Conservation (phyloP, 306 rosid species). For the Prunus davidiana region DNA sequence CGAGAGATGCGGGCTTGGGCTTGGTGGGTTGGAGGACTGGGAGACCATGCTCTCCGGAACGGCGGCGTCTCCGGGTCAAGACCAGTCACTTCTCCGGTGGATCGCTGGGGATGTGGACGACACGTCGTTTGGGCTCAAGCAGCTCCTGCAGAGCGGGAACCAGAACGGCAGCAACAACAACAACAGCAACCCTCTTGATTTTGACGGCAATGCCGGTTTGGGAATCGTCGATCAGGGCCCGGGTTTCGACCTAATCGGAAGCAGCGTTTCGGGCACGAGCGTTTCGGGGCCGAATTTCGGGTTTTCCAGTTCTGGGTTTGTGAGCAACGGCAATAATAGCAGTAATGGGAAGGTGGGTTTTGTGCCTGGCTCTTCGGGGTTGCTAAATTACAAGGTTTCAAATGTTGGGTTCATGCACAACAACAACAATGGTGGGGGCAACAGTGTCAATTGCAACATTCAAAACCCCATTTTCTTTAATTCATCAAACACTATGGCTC, state of each 20-base stretch:
- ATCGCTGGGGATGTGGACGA: constrained; percentile 40
- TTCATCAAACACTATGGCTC: constrained; percentile 9
- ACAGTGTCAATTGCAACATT: constrained; percentile 3
- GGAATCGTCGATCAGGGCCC: constrained; percentile 38
- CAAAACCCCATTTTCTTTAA: constrained; percentile 26
- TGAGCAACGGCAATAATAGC: constrained; percentile 3
- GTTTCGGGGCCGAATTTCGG: constrained; percentile 14
- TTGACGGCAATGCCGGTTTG: constrained; percentile 35
- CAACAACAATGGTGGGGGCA: constrained; percentile 4
- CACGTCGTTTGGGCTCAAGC: constrained; percentile 29
- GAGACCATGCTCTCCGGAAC: constrained; percentile 37
- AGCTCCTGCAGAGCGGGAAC: constrained; percentile 28
- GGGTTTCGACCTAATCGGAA: constrained; percentile 17
- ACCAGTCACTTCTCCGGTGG: constrained; percentile 44
- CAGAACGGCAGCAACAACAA: background rate
- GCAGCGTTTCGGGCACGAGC: constrained; percentile 1
- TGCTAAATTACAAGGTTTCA: constrained; percentile 25
- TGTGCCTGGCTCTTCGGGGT: constrained; percentile 23
- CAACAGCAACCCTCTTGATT: constrained; percentile 16
- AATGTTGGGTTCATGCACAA: constrained; percentile 16
- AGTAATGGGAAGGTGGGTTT: constrained; percentile 21
- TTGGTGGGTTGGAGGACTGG: constrained; percentile 40
- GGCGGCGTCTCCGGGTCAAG: constrained; percentile 34
- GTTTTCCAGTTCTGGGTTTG: constrained; percentile 21
- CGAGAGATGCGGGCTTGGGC: constrained; percentile 30